Percentiles rank a stretch among this genome's conserved stretches.
These are phyloP conservation scores for Diplocarpon mali DNA, from an alignment of 2,329 filamentous ascomycete genomes.

Conservation along the genomic window DNA sequence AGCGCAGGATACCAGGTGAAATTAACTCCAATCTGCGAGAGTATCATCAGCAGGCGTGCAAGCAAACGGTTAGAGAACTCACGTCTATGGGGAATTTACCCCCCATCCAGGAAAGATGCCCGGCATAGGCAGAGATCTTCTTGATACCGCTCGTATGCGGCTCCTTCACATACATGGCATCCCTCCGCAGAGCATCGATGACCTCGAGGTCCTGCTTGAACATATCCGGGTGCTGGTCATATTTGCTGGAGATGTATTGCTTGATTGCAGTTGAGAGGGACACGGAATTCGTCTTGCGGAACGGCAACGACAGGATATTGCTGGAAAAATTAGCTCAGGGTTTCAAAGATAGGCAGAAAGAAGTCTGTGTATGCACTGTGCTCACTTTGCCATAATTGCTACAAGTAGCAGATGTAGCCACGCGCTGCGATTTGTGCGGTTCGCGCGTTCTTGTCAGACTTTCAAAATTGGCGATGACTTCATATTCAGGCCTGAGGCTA, in stretches of 20 bases:
- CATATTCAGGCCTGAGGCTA: neutral
- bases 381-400: constrained; percentile 2
- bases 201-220: constrained; percentile 80
- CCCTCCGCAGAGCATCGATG: constrained; percentile 71
- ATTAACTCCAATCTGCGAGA: constrained; percentile 69
- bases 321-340: constrained; percentile 10
- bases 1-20: constrained; percentile 94
- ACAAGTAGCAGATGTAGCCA: neutral
- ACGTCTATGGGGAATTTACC: constrained; percentile 96
- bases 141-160: constrained; percentile 76
- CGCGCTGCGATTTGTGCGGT: neutral
- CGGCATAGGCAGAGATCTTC: constrained; percentile 85
- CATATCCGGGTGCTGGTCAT: constrained; percentile 98
- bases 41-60: constrained; percentile 7
- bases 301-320: constrained; percentile 43
- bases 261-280: constrained; percentile 75
- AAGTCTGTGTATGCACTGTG: neutral
- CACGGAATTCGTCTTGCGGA: constrained; percentile 72
- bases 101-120: constrained; percentile 83
- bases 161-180: constrained; percentile 83
- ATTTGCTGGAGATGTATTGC: constrained; percentile 94
- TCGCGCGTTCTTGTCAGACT: neutral
- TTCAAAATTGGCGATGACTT: neutral
- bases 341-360: no score
- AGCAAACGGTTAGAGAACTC: constrained; percentile 24